phyloP scores from a whole-genome alignment of 805 yeast genomes.

The Cyberlindnera petersonii region DNA sequence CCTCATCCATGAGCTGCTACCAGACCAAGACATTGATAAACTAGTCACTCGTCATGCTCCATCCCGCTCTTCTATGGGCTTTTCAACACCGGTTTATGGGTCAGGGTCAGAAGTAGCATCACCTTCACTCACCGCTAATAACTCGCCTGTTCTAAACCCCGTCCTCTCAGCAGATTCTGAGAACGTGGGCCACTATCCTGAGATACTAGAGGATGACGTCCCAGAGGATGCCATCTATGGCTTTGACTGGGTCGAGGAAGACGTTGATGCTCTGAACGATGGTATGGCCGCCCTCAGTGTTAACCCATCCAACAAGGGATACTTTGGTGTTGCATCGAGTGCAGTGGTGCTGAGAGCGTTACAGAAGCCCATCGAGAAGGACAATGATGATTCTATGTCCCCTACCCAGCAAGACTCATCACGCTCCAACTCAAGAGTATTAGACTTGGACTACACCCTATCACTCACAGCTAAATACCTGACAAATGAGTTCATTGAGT shows the following conservation, averaged over 20 bases:
- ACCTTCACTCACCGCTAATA: not conserved
- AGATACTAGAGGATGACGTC: slow-evolving; percentile 32
- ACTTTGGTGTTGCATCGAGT: slow-evolving; percentile 62
- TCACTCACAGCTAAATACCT: slow-evolving; percentile 28
- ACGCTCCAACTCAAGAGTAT: slow-evolving; percentile 22
- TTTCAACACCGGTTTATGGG: slow-evolving; percentile 5
- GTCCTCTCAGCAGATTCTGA: slow-evolving; percentile 10
- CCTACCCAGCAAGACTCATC: slow-evolving; percentile 23
- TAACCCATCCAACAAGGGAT: slow-evolving; percentile 53
- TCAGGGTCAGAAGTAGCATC: slow-evolving; percentile 10
- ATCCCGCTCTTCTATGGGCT: slow-evolving; percentile 4
- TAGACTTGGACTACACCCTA: slow-evolving; percentile 26
- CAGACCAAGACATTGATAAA: slow-evolving; percentile 43
- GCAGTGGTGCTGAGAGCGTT: slow-evolving; percentile 50
- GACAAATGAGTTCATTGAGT: slow-evolving; percentile 38
- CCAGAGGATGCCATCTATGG: slow-evolving; percentile 48
- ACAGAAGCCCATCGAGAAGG: slow-evolving; percentile 32
- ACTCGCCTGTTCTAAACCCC: slow-evolving; percentile 6
- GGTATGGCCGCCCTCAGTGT: slow-evolving; percentile 63
- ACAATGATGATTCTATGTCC: slow-evolving; percentile 18
- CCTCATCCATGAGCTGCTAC: slow-evolving; percentile 40
- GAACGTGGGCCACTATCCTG: slow-evolving; percentile 23
- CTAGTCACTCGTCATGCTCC: slow-evolving; percentile 24
- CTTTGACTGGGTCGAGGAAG: slow-evolving; percentile 58
- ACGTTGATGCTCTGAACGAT: slow-evolving; percentile 40